Evolutionary conservation across 805 yeast species (phyloP).

Genomic region (Cyberlindnera xylosilytica): DNA sequence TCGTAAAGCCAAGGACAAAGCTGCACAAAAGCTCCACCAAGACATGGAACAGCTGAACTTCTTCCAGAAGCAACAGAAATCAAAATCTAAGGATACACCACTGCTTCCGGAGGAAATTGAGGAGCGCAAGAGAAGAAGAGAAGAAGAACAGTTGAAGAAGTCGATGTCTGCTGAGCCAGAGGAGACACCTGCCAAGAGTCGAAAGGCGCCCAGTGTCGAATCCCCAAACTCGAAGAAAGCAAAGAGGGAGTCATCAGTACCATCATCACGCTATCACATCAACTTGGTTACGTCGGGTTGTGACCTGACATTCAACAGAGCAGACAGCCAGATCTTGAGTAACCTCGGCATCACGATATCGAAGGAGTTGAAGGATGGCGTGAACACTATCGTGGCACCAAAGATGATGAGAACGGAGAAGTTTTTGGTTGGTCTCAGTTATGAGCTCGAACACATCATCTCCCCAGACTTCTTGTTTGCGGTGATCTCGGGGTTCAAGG

Average conservation of each 20-base stretch:
- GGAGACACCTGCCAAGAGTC: constrained; percentile 12
- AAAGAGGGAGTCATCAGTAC: constrained; percentile 16
- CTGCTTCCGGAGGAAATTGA: constrained; percentile 40
- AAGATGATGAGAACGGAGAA: constrained; percentile 82
- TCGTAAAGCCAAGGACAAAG: constrained; percentile 63
- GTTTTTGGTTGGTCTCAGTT: constrained; percentile 67
- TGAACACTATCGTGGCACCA: constrained; percentile 69
- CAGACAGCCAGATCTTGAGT: constrained; percentile 42
- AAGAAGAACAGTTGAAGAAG: constrained; percentile 24
- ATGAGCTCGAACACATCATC: constrained; percentile 45
- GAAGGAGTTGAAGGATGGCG: constrained; percentile 28
- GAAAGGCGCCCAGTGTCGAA: not conserved
- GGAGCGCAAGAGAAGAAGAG: constrained; percentile 29
- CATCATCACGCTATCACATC: constrained; percentile 30
- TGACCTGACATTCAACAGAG: constrained; percentile 42
- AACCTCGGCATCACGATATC: constrained; percentile 57
- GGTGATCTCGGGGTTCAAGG: constrained; percentile 34
- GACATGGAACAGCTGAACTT: constrained; percentile 67
- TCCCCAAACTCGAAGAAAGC: constrained; percentile 9
- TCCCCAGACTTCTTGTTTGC: constrained; percentile 53
- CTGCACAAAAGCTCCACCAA: constrained; percentile 61
- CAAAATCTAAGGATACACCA: constrained; percentile 31
- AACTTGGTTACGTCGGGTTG: constrained; percentile 65
- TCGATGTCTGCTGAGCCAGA: constrained; percentile 11
- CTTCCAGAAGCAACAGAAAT: constrained; percentile 52